Conservation (phyloP, 2,329 filamentous ascomycete genomes). For the Xylaria sp. region DNA sequence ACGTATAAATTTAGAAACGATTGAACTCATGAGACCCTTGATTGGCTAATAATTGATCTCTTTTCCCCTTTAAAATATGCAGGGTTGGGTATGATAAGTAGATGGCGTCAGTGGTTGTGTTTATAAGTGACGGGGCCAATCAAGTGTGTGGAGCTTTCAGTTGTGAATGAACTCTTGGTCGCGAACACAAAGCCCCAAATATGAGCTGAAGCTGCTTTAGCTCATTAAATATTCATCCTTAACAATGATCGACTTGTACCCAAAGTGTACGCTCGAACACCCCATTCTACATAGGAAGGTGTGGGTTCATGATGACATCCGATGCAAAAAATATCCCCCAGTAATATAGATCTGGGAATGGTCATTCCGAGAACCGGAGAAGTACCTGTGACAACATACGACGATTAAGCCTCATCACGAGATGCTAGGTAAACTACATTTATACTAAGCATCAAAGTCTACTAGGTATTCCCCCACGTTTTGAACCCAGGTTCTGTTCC, state of each 20-base stretch:
- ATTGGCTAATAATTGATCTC: not conserved
- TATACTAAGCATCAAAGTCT: not conserved
- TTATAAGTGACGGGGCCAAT: not conserved
- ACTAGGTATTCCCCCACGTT: not conserved
- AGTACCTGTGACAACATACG: not conserved
- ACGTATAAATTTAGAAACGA: constrained; percentile 27
- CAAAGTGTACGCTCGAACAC: not conserved
- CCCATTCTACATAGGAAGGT: not conserved
- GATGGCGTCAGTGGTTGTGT: not conserved
- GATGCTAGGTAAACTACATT: not conserved
- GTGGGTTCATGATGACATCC: not conserved
- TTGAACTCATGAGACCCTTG: constrained; percentile 30
- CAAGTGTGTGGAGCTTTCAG: constrained; percentile 17
- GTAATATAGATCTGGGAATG: not conserved
- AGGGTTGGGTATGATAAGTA: not conserved
- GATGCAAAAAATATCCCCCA: not conserved
- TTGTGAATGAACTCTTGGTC: not conserved
- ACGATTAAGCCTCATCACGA: constrained; percentile 1
- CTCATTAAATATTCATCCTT: not conserved
- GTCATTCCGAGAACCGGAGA: not conserved
- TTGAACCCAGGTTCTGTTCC: not conserved
- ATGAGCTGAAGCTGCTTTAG: too few relatives aligned
- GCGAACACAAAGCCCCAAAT: not conserved
- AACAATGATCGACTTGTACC: not conserved
- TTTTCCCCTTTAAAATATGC: not conserved